Evolutionary conservation across 768 basidiomycete genomes (phyloP).

Genomic region (Gyrodon lividus): DNA sequence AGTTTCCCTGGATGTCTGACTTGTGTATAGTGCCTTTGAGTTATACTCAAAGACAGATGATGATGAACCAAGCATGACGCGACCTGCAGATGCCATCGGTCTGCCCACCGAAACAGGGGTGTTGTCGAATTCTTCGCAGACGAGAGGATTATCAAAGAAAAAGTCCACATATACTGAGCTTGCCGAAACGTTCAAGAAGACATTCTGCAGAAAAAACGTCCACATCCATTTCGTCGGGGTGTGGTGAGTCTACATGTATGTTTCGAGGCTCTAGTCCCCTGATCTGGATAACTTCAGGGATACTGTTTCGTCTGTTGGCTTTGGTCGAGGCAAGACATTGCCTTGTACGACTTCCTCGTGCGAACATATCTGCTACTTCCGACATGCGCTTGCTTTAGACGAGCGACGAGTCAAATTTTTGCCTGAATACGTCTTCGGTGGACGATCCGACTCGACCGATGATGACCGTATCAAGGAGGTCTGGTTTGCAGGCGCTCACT

Average conservation of each 20-base stretch:
- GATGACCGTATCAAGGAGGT: slow-evolving; percentile 38
- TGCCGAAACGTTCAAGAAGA: slow-evolving; percentile 31
- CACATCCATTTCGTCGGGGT: slow-evolving; percentile 45
- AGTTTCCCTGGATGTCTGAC: background rate
- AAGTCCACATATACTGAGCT: slow-evolving; percentile 20
- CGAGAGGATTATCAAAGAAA: slow-evolving; percentile 7
- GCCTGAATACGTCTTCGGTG: slow-evolving; percentile 41
- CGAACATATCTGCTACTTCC: slow-evolving; percentile 41
- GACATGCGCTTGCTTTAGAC: slow-evolving; percentile 48
- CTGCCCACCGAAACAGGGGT: slow-evolving; percentile 1
- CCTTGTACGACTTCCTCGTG: slow-evolving; percentile 32
- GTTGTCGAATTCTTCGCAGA: too few relatives aligned
- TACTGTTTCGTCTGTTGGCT: slow-evolving; percentile 46
- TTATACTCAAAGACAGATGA: slow-evolving; percentile 32
- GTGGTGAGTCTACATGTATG: slow-evolving; percentile 32
- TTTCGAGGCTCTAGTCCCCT: background rate
- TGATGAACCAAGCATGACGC: slow-evolving; percentile 7
- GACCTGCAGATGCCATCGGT: slow-evolving; percentile 13
- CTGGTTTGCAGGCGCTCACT: slow-evolving; percentile 43
- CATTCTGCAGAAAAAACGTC: slow-evolving; percentile 36
- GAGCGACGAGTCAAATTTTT: slow-evolving; percentile 48
- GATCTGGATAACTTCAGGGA: slow-evolving; percentile 33
- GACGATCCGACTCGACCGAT: slow-evolving; percentile 9
- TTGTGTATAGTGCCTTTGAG: slow-evolving; percentile 35
- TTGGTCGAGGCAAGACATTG: slow-evolving; percentile 30